Percentiles rank a stretch among this genome's conserved stretches.
phyloP scores from a whole-genome alignment of 345 rosid species.

The Erucastrum elatum region DNA sequence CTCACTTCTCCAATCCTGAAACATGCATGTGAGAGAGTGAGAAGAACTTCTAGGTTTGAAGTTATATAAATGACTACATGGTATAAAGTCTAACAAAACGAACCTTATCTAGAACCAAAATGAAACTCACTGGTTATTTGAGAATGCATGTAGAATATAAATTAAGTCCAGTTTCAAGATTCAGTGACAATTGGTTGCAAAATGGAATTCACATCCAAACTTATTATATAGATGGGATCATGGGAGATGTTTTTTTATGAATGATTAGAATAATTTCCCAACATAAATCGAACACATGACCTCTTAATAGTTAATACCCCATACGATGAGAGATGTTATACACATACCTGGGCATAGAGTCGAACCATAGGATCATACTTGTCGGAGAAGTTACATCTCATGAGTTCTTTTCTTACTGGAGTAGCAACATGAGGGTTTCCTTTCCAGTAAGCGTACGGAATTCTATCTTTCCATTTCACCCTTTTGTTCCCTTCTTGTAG shows the following conservation, averaged over 20 bases:
- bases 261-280: not conserved
- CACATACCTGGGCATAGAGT: constrained; percentile 40
- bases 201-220: not conserved
- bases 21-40: not conserved
- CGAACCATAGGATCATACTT: constrained; percentile 44
- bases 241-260: not conserved
- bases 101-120: not conserved
- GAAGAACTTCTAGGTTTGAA: not conserved
- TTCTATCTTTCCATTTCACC: constrained; percentile 56
- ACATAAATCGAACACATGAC: not conserved
- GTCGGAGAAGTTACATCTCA: constrained; percentile 50
- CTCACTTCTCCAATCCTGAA: constrained; percentile 42
- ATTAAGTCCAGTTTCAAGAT: not conserved
- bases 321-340: not conserved
- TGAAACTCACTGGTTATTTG: not conserved
- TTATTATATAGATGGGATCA: not conserved
- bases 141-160: not conserved
- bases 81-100: not conserved
- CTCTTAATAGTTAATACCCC: not conserved
- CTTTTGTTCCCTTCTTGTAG: constrained; percentile 46
- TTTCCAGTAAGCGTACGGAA: constrained; percentile 66
- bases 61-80: not conserved
- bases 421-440: constrained; percentile 48
- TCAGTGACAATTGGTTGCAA: not conserved
- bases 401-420: constrained; percentile 38